Evolutionary conservation across 805 yeast genomes (phyloP).

Genomic region (Cyberlindnera sargentensis): DNA sequence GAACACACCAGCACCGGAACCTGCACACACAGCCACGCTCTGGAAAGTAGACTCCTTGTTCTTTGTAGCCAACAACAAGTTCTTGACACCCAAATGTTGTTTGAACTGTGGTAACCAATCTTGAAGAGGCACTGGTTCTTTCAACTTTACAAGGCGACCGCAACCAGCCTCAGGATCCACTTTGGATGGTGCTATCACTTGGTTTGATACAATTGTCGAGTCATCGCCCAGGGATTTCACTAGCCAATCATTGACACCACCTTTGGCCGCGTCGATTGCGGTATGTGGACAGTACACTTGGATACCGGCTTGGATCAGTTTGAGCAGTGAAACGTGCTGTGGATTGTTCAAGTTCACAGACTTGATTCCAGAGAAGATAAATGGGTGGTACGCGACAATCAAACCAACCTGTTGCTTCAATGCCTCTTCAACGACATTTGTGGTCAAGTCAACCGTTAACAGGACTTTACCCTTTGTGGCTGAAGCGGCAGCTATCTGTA

Average conservation of each 20-base stretch:
- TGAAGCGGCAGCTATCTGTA: conserved; percentile 10
- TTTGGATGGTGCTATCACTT: conserved; percentile 39
- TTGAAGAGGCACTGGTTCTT: conserved; percentile 34
- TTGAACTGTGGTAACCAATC: conserved; percentile 49
- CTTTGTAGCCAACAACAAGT: conserved; percentile 56
- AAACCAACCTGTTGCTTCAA: conserved; percentile 44
- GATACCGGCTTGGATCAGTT: conserved; percentile 67
- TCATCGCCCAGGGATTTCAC: conserved; percentile 47
- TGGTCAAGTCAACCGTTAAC: conserved; percentile 80
- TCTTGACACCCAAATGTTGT: conserved; percentile 38
- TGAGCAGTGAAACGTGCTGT: conserved; percentile 73
- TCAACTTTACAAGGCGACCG: conserved; percentile 63
- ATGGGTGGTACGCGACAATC: conserved; percentile 88
- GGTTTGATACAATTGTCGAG: conserved; percentile 16
- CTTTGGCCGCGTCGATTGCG: conserved; percentile 83
- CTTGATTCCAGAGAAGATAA: conserved; percentile 85
- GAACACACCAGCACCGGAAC: conserved; percentile 94
- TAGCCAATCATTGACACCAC: conserved; percentile 95
- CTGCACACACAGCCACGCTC: conserved; percentile 86
- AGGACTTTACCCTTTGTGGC: conserved; percentile 31
- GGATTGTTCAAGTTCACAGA: conserved; percentile 59
- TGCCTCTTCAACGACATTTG: conserved; percentile 82
- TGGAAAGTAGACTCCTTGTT: conserved; percentile 29
- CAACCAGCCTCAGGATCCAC: conserved; percentile 55
- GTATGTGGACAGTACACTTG: conserved; percentile 95